Evolutionary conservation across 2,329 filamentous ascomycete species (phyloP).

Genomic region (Alternaria incomplexa): DNA sequence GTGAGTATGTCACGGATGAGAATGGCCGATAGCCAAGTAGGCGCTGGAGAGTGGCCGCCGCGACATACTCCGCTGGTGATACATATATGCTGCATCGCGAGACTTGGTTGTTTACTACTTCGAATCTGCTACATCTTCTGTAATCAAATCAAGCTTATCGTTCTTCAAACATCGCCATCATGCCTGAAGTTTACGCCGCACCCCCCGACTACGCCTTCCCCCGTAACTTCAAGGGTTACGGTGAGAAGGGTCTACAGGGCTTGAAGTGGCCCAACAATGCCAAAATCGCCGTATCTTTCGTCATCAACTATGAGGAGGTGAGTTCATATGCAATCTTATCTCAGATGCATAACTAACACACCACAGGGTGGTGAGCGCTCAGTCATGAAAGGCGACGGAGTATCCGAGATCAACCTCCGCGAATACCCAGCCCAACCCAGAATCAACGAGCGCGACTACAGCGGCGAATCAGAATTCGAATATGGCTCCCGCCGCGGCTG

Average conservation of each 20-base stretch:
- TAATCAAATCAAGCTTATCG: background rate
- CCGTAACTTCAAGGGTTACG: conserved; percentile 53
- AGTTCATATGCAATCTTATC: background rate
- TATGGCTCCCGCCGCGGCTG: conserved; percentile 58
- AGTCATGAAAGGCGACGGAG: conserved; percentile 41
- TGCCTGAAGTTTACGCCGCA: conserved; percentile 35
- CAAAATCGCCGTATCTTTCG: conserved; percentile 48
- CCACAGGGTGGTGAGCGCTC: conserved; percentile 38
- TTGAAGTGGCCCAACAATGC: conserved; percentile 46
- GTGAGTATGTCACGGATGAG: conserved; percentile 1
- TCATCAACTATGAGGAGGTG: conserved; percentile 31
- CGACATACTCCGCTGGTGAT: background rate
- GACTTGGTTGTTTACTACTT: background rate
- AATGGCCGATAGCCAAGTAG: background rate
- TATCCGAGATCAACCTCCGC: conserved; percentile 38
- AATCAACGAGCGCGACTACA: conserved; percentile 54
- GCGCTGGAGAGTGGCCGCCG: background rate
- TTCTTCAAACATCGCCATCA: background rate
- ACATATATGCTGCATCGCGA: background rate
- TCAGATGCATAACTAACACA: conserved; percentile 19
- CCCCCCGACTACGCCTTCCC: conserved; percentile 36
- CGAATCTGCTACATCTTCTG: background rate
- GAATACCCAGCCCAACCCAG: conserved; percentile 47
- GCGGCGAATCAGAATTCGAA: conserved; percentile 59
- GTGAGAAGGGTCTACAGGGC: conserved; percentile 46